Conservation (phyloP, 495 filamentous ascomycete species). For the Cercophora sp. region DNA sequence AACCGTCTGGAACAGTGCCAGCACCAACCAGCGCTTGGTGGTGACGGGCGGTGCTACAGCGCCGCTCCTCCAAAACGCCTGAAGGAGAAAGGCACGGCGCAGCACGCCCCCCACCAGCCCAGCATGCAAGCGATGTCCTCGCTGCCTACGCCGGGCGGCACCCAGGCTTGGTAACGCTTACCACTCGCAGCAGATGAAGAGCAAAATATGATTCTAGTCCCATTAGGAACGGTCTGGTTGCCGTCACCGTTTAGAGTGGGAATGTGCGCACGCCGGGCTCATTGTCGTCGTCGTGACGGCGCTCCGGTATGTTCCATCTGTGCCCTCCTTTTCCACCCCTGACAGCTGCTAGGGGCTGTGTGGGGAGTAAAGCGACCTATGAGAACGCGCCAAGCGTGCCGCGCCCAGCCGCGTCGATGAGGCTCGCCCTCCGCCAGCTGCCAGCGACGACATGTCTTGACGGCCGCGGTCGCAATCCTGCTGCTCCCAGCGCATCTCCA, state of each 20-base stretch:
- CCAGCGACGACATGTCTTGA: constrained; percentile 22
- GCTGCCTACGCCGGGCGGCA: too few relatives aligned
- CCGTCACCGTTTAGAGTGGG: too few relatives aligned
- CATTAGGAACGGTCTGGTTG: neutral
- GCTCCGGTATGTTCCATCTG: neutral
- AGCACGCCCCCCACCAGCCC: too few relatives aligned
- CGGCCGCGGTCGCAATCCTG: neutral
- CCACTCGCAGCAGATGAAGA: too few relatives aligned
- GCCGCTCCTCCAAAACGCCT: too few relatives aligned
- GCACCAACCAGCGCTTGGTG: neutral
- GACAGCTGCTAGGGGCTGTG: constrained; percentile 5
- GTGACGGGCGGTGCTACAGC: neutral
- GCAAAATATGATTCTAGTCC: too few relatives aligned
- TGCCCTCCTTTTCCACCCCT: neutral
- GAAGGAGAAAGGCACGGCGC: too few relatives aligned
- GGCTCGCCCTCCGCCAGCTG: constrained; percentile 25
- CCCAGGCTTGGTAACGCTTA: too few relatives aligned
- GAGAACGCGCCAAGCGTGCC: neutral
- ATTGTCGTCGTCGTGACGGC: too few relatives aligned
- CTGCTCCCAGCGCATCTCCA: neutral
- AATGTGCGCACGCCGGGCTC: too few relatives aligned
- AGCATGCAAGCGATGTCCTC: too few relatives aligned
- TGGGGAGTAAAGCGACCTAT: constrained; percentile 7
- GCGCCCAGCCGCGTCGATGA: constrained; percentile 16
- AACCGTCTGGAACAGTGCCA: neutral